Conservation (phyloP, 2,329 filamentous ascomycete genomes). For the Sporothrix brasiliensis region DNA sequence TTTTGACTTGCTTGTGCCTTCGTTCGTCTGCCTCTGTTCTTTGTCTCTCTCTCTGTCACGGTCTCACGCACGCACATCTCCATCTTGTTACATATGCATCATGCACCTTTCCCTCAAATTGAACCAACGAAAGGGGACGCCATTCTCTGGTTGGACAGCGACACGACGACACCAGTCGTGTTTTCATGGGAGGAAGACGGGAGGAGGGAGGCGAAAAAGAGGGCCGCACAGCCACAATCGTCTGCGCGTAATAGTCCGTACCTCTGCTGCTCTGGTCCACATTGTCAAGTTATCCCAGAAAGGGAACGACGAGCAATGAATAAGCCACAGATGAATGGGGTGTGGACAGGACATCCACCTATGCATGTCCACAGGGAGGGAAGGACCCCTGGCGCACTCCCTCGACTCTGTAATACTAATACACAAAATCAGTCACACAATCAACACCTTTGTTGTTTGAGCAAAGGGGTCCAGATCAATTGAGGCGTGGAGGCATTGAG, state of each 20-base stretch:
- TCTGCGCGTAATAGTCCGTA: not conserved
- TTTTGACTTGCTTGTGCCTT: not conserved
- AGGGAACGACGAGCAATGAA: not conserved
- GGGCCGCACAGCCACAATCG: conserved; percentile 1
- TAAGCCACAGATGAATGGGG: not conserved
- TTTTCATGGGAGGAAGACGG: not conserved
- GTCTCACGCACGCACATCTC: not conserved
- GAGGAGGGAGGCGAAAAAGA: not conserved
- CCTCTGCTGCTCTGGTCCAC: not conserved
- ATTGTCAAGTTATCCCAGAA: not conserved
- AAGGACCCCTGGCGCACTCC: not conserved
- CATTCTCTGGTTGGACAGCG: conserved; percentile 3
- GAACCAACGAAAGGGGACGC: not conserved
- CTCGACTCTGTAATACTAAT: no score
- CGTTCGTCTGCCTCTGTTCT: not conserved
- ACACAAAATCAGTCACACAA: not conserved
- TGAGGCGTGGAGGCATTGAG: not conserved
- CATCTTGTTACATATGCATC: conserved; percentile 15
- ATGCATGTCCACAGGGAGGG: not conserved
- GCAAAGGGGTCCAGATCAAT: not conserved
- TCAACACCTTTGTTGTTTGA: not conserved
- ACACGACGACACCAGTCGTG: not conserved
- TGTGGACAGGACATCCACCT: not conserved
- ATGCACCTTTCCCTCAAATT: conserved; percentile 1
- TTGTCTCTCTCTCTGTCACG: not conserved